A percentile compares a stretch with the other conserved stretches of the same genome.
Evolutionary conservation across 495 filamentous ascomycete genomes (phyloP).

Genomic region (Aspergillus nanangensis): DNA sequence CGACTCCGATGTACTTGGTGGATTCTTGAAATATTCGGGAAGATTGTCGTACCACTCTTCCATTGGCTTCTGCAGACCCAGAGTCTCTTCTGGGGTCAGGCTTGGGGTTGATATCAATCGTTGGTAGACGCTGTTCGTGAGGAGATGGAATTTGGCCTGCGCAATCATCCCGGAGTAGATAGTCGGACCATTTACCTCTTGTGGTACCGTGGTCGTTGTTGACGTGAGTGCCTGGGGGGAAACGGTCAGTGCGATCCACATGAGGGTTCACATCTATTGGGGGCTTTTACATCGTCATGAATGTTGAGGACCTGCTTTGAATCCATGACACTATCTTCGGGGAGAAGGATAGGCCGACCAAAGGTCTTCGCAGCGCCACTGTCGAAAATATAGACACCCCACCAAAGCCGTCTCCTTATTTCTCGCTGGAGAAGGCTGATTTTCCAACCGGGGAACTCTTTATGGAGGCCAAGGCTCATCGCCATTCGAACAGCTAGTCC

Average conservation of each 20-base stretch:
- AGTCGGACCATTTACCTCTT: conserved; percentile 40
- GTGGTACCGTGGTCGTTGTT: conserved; percentile 35
- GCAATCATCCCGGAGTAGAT: conserved; percentile 46
- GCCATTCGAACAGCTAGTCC: conserved; percentile 49
- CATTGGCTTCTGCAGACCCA: conserved; percentile 42
- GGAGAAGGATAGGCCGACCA: conserved; percentile 43
- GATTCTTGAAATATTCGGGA: conserved; percentile 42
- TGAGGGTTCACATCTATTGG: background rate
- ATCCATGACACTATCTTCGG: conserved; percentile 44
- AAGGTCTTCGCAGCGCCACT: conserved; percentile 46
- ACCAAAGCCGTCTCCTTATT: conserved; percentile 42
- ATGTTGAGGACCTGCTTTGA: conserved; percentile 46
- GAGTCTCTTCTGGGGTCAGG: conserved; percentile 42
- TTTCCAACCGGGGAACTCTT: conserved; percentile 51
- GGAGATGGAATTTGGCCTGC: conserved; percentile 45
- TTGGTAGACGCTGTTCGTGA: conserved; percentile 47
- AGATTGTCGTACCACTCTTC: conserved; percentile 43
- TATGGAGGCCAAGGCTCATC: conserved; percentile 51
- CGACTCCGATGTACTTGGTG: conserved; percentile 23
- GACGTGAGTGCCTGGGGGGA: conserved; percentile 36
- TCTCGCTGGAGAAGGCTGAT: conserved; percentile 47
- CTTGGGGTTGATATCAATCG: conserved; percentile 48
- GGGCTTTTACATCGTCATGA: conserved; percentile 33
- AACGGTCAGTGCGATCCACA: background rate
- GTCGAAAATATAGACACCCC: conserved; percentile 47